phyloP scores from a whole-genome alignment of 768 basidiomycete genomes.

The Pulveroboletus frians region DNA sequence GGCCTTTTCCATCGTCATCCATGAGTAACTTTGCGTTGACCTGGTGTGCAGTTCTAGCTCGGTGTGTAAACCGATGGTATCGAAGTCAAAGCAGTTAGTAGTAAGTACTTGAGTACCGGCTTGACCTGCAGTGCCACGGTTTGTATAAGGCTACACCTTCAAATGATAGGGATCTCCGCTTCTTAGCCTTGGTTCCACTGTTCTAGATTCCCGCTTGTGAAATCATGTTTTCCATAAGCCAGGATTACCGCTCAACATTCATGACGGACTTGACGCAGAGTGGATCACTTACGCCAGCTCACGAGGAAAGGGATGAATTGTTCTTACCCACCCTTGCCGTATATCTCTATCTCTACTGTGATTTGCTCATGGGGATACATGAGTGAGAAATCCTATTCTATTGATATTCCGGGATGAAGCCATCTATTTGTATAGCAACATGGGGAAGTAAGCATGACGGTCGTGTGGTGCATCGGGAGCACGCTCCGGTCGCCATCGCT shows the following conservation, averaged over 20 bases:
- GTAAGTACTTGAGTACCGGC: too few relatives aligned
- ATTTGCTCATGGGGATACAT: neutral
- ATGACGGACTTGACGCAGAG: too few relatives aligned
- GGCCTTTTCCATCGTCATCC: conserved; percentile 38
- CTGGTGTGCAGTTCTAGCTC: neutral
- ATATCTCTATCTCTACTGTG: neutral
- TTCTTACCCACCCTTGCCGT: neutral
- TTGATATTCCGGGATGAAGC: neutral
- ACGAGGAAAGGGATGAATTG: too few relatives aligned
- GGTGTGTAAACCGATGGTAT: too few relatives aligned
- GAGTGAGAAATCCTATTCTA: conserved; percentile 33
- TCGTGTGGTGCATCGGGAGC: conserved; percentile 81
- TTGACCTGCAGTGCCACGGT: neutral
- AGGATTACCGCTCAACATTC: too few relatives aligned
- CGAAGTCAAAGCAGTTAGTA: neutral
- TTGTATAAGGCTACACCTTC: too few relatives aligned
- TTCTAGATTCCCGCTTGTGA: too few relatives aligned
- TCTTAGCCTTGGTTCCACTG: too few relatives aligned
- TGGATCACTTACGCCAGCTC: too few relatives aligned
- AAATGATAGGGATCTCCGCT: too few relatives aligned
- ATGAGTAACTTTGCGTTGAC: too few relatives aligned
- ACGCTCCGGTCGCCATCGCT: conserved; percentile 68
- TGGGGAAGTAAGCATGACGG: conserved; percentile 78
- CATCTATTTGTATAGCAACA: conserved; percentile 57
- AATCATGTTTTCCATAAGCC: too few relatives aligned